Evolutionary conservation across 2,329 filamentous ascomycete genomes (phyloP).

Genomic region (Diaporthe sp.): DNA sequence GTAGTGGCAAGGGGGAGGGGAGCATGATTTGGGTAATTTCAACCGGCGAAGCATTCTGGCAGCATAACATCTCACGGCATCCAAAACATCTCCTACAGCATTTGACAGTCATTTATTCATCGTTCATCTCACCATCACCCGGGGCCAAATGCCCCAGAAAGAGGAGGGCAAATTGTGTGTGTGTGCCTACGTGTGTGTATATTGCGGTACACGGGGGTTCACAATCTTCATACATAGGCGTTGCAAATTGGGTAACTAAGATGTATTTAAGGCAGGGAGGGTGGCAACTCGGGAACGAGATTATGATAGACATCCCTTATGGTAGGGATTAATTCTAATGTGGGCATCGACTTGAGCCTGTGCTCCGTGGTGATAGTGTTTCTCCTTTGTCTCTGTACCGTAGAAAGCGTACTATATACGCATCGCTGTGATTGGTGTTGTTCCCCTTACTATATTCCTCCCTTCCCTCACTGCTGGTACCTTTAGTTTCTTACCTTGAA

Average conservation of each 20-base stretch:
- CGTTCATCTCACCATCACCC: slow-evolving; percentile 26
- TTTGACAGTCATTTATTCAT: slow-evolving; percentile 37
- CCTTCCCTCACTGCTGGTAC: no score
- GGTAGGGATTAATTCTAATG: slow-evolving; percentile 41
- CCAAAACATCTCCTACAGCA: slow-evolving; percentile 37
- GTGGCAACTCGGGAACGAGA: slow-evolving; percentile 37
- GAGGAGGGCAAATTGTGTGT: slow-evolving; percentile 38
- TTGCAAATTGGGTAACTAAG: slow-evolving; percentile 35
- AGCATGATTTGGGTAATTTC: slow-evolving; percentile 20
- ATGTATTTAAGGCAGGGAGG: slow-evolving; percentile 33
- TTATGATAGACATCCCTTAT: slow-evolving; percentile 40
- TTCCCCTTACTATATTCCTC: not conserved
- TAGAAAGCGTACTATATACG: not conserved
- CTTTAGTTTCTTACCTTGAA: not conserved
- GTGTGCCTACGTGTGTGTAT: slow-evolving; percentile 27
- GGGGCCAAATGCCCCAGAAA: slow-evolving; percentile 8
- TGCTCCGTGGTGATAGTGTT: not conserved
- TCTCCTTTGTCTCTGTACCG: not conserved
- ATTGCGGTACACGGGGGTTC: slow-evolving; percentile 4
- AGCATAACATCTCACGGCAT: slow-evolving; percentile 35
- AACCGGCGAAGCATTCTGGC: slow-evolving; percentile 33
- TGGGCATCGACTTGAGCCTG: slow-evolving; percentile 32
- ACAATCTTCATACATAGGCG: slow-evolving; percentile 30
- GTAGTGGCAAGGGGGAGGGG: not conserved
- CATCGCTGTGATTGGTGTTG: not conserved